Evolutionary conservation across 106 monocot genomes (phyloP).

Genomic region (Dioscorea zingiberensis): DNA sequence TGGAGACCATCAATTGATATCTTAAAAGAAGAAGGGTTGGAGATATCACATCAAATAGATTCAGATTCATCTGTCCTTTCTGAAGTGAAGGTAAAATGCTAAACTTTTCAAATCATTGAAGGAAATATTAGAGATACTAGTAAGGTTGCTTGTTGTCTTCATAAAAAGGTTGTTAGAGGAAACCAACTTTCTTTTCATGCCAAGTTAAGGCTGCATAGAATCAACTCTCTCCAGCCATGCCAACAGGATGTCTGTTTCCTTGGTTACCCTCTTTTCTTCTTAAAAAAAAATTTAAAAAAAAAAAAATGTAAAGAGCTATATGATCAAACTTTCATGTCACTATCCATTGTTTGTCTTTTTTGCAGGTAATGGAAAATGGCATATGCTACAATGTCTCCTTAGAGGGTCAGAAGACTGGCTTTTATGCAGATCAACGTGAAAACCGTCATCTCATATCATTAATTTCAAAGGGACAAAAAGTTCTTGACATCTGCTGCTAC

Average conservation of each 20-base stretch:
- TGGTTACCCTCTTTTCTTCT: too few species aligned
- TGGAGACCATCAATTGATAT: slow-evolving; percentile 92
- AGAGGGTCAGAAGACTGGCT: slow-evolving; percentile 92
- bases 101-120: too few species aligned
- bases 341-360: background rate
- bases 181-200: too few species aligned
- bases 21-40: slow-evolving; percentile 88
- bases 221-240: too few species aligned
- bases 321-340: too few species aligned
- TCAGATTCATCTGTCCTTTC: slow-evolving; percentile 10
- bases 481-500: slow-evolving; percentile 93
- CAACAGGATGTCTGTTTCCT: too few species aligned
- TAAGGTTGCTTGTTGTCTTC: too few species aligned
- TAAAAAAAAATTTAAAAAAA: too few species aligned
- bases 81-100: slow-evolving; percentile 50
- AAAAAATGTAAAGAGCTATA: too few species aligned
- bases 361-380: slow-evolving; percentile 90
- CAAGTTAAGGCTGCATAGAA: too few species aligned
- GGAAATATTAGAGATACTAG: too few species aligned
- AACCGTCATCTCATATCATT: slow-evolving; percentile 68
- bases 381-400: slow-evolving; percentile 60
- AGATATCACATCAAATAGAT: slow-evolving; percentile 38
- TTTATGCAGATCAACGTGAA: slow-evolving; percentile 97
- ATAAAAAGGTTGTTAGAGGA: too few species aligned
- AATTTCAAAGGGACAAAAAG: slow-evolving; percentile 54